Conservation (phyloP, 2,329 filamentous ascomycete species). For the Lecanicillium sp. region DNA sequence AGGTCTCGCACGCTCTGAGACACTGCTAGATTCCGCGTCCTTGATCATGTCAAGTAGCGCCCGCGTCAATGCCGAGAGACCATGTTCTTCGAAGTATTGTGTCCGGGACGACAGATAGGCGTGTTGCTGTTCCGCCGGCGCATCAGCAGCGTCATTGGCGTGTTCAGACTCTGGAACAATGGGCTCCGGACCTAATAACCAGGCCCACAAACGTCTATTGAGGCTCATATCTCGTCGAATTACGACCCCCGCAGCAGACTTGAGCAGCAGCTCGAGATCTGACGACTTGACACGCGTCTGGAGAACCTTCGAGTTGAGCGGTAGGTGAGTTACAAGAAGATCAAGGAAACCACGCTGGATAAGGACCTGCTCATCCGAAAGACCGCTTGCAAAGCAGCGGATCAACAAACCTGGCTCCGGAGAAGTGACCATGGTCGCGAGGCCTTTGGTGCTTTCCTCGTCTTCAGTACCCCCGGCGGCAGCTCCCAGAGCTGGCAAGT, state of each 20-base stretch:
- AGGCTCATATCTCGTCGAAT: slow-evolving; percentile 91
- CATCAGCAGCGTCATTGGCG: slow-evolving; percentile 38
- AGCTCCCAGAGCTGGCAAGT: slow-evolving; percentile 51
- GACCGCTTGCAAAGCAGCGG: slow-evolving; percentile 84
- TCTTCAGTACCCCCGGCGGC: slow-evolving; percentile 14
- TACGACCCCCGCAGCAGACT: slow-evolving; percentile 81
- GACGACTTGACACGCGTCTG: slow-evolving; percentile 65
- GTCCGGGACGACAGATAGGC: slow-evolving; percentile 52
- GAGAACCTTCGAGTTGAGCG: slow-evolving; percentile 74
- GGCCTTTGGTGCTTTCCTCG: slow-evolving; percentile 32
- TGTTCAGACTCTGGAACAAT: slow-evolving; percentile 42
- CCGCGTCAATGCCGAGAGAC: slow-evolving; percentile 65
- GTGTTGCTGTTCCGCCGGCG: slow-evolving; percentile 37
- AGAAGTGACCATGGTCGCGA: slow-evolving; percentile 65
- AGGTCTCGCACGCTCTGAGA: slow-evolving; percentile 67
- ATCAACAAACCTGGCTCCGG: slow-evolving; percentile 89
- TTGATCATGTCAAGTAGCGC: slow-evolving; percentile 75
- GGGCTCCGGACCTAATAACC: slow-evolving; percentile 80
- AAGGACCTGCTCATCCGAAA: slow-evolving; percentile 80
- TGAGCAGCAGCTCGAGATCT: slow-evolving; percentile 76
- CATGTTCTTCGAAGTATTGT: slow-evolving; percentile 77
- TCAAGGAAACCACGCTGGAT: slow-evolving; percentile 94
- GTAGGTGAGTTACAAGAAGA: slow-evolving; percentile 82
- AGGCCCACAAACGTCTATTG: slow-evolving; percentile 90
- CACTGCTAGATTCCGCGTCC: slow-evolving; percentile 22